Conservation (phyloP, 176 grass and related monocot species). For the Oryza meridionalis region DNA sequence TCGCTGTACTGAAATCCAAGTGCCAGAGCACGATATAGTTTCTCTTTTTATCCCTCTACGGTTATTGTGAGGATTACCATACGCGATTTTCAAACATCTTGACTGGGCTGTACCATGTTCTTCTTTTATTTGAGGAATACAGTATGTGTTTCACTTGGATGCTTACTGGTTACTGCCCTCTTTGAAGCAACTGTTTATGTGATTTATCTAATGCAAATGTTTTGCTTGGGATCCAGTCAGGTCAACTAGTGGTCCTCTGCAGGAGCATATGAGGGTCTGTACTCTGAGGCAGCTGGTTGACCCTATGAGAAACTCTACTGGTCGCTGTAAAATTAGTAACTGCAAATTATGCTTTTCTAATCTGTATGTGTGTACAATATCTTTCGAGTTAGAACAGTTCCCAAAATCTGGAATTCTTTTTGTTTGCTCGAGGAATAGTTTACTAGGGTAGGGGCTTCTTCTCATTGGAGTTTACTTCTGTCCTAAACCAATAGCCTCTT, state of each 20-base stretch:
- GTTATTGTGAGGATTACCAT: background rate
- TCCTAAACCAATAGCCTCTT: slow-evolving; percentile 16
- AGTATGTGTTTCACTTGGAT: slow-evolving; percentile 9
- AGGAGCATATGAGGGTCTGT: background rate
- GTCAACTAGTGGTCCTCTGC: background rate
- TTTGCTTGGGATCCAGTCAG: background rate
- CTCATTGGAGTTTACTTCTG: slow-evolving; percentile 40
- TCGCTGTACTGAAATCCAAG: slow-evolving; percentile 14
- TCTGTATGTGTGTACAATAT: background rate
- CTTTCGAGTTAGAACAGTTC: background rate
- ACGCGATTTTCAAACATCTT: background rate
- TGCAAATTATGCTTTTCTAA: background rate
- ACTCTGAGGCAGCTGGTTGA: slow-evolving; percentile 3
- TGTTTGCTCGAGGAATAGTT: slow-evolving; percentile 17
- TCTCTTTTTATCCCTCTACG: background rate
- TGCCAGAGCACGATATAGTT: background rate
- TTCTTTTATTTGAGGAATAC: background rate
- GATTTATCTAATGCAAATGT: background rate
- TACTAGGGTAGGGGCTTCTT: background rate
- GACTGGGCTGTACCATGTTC: background rate
- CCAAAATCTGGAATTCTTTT: slow-evolving; percentile 16
- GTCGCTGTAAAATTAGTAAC: background rate
- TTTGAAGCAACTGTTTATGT: background rate
- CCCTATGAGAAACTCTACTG: background rate
- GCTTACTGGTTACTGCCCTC: background rate